Evolutionary conservation across 2,329 filamentous ascomycete species (phyloP).

Genomic region (Fusarium torulosum): DNA sequence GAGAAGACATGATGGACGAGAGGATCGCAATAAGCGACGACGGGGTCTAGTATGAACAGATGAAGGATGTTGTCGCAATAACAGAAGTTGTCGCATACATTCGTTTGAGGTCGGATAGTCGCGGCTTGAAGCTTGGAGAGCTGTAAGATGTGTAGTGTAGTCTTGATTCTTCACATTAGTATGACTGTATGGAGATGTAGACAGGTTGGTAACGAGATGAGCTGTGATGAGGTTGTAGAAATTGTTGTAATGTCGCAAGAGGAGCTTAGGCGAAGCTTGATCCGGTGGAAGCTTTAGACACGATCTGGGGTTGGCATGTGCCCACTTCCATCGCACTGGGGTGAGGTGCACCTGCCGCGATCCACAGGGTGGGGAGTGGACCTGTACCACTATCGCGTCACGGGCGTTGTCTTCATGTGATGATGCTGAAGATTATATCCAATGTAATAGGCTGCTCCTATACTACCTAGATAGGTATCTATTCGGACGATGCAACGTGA

Average conservation of each 20-base stretch:
- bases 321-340: slow-evolving; percentile 16
- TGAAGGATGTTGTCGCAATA: slow-evolving; percentile 10
- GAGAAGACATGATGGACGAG: slow-evolving; percentile 46
- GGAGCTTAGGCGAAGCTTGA: slow-evolving; percentile 23
- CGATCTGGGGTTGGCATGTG: slow-evolving; percentile 42
- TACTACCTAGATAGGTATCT: neutral
- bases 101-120: slow-evolving; percentile 21
- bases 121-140: slow-evolving; percentile 3
- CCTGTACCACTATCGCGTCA: slow-evolving; percentile 27
- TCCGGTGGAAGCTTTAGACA: slow-evolving; percentile 24
- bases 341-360: slow-evolving; percentile 39
- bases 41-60: neutral
- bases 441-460: neutral
- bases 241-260: slow-evolving; percentile 13
- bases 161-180: slow-evolving; percentile 3
- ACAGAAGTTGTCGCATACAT: slow-evolving; percentile 23
- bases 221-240: neutral
- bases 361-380: slow-evolving; percentile 39
- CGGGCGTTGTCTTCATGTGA: slow-evolving; percentile 39
- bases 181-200: neutral
- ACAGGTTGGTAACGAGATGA: neutral
- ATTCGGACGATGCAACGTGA: too few species aligned
- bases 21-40: neutral
- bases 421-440: neutral
- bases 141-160: neutral